These are phyloP conservation scores for Candida taoyuanica DNA, from an alignment of 805 yeast species.

Conservation along the genomic window DNA sequence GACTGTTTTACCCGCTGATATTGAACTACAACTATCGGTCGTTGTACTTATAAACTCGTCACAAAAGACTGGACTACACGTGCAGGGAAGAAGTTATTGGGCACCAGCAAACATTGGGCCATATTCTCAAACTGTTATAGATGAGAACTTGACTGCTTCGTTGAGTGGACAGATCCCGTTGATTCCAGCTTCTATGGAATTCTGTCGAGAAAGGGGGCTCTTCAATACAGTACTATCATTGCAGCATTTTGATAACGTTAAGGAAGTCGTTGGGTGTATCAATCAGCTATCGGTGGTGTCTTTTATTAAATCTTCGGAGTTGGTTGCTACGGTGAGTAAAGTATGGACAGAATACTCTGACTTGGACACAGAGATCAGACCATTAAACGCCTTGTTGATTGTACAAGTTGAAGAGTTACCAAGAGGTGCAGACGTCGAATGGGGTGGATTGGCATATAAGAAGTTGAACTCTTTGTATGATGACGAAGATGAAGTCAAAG, in stretches of 20 bases:
- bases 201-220: constrained; percentile 28
- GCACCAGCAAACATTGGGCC: constrained; percentile 99
- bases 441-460: constrained; percentile 62
- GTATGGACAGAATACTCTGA: constrained; percentile 45
- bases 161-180: constrained; percentile 93
- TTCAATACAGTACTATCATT: constrained; percentile 52
- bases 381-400: constrained; percentile 36
- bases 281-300: constrained; percentile 49
- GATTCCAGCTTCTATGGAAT: constrained; percentile 63
- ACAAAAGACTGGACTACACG: constrained; percentile 70
- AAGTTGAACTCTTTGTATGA: constrained; percentile 32
- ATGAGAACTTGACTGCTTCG: constrained; percentile 44
- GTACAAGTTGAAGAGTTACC: constrained; percentile 60
- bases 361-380: constrained; percentile 23
- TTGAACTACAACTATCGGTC: constrained; percentile 56
- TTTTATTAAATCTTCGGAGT: constrained; percentile 38
- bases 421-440: constrained; percentile 59
- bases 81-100: constrained; percentile 94
- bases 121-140: constrained; percentile 78
- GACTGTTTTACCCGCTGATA: constrained; percentile 39
- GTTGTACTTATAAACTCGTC: constrained; percentile 35
- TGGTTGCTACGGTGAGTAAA: constrained; percentile 30
- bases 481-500: constrained; percentile 36
- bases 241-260: constrained; percentile 69
- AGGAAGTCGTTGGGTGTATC: constrained; percentile 44